Evolutionary conservation across 129 eudicot genomes (phyloP).

Genomic region (Chrysanthemum makinoi): DNA sequence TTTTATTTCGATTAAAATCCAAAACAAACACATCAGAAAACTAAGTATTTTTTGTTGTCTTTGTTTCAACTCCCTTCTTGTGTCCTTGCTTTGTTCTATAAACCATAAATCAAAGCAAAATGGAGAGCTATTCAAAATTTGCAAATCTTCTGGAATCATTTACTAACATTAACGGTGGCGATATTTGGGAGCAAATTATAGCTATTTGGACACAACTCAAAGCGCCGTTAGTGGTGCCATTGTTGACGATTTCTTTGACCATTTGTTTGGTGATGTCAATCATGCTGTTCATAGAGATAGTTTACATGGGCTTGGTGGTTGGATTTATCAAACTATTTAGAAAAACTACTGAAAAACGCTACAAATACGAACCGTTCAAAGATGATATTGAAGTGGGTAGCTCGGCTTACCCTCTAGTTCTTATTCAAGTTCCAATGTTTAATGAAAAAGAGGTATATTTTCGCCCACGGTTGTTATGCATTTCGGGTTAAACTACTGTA

Average conservation of each 20-base stretch:
- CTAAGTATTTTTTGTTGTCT: no score
- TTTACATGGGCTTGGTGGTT: slow-evolving; percentile 40
- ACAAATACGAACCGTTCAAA: slow-evolving; percentile 35
- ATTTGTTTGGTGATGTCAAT: slow-evolving; percentile 37
- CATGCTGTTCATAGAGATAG: slow-evolving; percentile 43
- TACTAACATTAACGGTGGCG: background rate
- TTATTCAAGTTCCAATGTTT: slow-evolving; percentile 48
- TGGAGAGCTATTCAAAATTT: no score
- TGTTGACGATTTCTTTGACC: slow-evolving; percentile 18
- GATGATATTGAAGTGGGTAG: slow-evolving; percentile 42
- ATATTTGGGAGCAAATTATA: background rate
- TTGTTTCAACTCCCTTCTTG: no score
- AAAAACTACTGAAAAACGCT: slow-evolving; percentile 23
- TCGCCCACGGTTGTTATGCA: background rate
- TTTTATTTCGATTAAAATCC: no score
- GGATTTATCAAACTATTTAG: slow-evolving; percentile 29
- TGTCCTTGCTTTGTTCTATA: no score
- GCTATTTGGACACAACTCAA: slow-evolving; percentile 28
- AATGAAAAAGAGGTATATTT: slow-evolving; percentile 44
- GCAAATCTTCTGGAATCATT: no score
- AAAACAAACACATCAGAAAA: no score
- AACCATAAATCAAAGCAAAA: no score
- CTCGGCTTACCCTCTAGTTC: slow-evolving; percentile 32
- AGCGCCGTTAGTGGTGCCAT: slow-evolving; percentile 34
- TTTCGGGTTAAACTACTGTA: background rate